Evolutionary conservation across 192 early-diverging fungal species (phyloP).

Genomic region (Podila epicladia): DNA sequence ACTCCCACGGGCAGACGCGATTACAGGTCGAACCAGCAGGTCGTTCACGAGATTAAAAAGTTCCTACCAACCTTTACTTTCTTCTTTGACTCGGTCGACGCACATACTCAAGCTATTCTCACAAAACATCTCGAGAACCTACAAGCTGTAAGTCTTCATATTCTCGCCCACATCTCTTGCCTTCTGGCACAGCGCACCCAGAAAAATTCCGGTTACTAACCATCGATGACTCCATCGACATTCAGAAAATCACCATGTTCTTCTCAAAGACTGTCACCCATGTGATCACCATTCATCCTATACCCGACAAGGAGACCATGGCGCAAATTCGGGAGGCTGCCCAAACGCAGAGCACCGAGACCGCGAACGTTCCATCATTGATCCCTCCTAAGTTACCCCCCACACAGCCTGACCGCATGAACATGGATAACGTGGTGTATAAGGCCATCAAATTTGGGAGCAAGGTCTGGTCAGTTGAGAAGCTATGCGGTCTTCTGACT

Average conservation of each 20-base stretch:
- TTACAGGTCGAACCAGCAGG: background rate
- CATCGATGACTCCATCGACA: background rate
- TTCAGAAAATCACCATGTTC: conserved; percentile 22
- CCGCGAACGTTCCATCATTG: too few relatives aligned
- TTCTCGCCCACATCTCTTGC: too few relatives aligned
- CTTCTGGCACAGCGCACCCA: too few relatives aligned
- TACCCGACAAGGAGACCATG: conserved; percentile 18
- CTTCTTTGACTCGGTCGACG: conserved; percentile 31
- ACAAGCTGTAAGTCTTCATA: conserved; percentile 13
- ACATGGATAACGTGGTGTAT: background rate
- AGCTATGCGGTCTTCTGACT: conserved; percentile 1
- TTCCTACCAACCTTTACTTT: conserved; percentile 24
- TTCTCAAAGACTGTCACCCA: conserved; percentile 41
- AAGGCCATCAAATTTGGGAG: conserved; percentile 18
- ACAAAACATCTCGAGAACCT: conserved; percentile 10
- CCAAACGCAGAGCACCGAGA: too few relatives aligned
- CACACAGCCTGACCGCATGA: background rate
- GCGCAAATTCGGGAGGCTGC: background rate
- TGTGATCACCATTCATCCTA: conserved; percentile 24
- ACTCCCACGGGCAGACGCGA: too few relatives aligned
- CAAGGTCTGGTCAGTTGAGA: conserved; percentile 25
- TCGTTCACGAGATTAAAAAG: conserved; percentile 1
- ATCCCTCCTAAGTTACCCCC: too few relatives aligned
- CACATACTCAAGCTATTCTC: background rate
- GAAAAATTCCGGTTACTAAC: too few relatives aligned